phyloP scores from a whole-genome alignment of 2,329 filamentous ascomycete genomes.

The Tympanopsis confertula region DNA sequence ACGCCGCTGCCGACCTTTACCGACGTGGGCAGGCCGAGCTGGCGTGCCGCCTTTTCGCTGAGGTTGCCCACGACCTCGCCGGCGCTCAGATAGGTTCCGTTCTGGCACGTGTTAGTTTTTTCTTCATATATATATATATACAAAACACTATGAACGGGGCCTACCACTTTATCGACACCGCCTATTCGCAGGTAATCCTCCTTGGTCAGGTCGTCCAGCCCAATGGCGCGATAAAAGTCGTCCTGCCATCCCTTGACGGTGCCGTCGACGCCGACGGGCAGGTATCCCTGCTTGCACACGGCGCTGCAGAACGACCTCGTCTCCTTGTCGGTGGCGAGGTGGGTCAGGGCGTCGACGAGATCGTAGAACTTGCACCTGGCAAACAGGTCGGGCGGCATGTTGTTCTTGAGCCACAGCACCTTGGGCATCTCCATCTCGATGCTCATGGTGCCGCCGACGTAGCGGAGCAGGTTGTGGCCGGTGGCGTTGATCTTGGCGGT shows the following conservation, averaged over 20 bases:
- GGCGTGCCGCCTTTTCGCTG: slow-evolving; percentile 68
- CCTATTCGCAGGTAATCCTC: slow-evolving; percentile 89
- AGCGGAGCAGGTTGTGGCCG: slow-evolving; percentile 81
- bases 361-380: slow-evolving; percentile 95
- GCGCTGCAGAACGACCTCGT: slow-evolving; percentile 89
- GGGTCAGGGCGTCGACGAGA: slow-evolving; percentile 80
- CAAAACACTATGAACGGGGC: slow-evolving; percentile 31
- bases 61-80: slow-evolving; percentile 81
- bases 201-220: slow-evolving; percentile 68
- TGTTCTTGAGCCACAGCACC: slow-evolving; percentile 94
- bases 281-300: slow-evolving; percentile 93
- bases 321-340: slow-evolving; percentile 85
- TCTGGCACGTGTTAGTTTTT: slow-evolving; percentile 39
- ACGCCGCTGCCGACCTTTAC: slow-evolving; percentile 92
- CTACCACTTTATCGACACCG: slow-evolving; percentile 87
- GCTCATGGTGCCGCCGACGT: slow-evolving; percentile 96
- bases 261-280: slow-evolving; percentile 92
- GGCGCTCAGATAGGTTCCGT: slow-evolving; percentile 79
- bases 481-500: slow-evolving; percentile 89
- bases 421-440: slow-evolving; percentile 99
- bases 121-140: slow-evolving; percentile 4
- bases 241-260: slow-evolving; percentile 98
- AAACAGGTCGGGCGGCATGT: slow-evolving; percentile 89
- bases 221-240: slow-evolving; percentile 80
- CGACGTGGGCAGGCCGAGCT: slow-evolving; percentile 74